Evolutionary conservation across 78 protist species (phyloP).

Genomic region (Cyanophora paradoxa): DNA sequence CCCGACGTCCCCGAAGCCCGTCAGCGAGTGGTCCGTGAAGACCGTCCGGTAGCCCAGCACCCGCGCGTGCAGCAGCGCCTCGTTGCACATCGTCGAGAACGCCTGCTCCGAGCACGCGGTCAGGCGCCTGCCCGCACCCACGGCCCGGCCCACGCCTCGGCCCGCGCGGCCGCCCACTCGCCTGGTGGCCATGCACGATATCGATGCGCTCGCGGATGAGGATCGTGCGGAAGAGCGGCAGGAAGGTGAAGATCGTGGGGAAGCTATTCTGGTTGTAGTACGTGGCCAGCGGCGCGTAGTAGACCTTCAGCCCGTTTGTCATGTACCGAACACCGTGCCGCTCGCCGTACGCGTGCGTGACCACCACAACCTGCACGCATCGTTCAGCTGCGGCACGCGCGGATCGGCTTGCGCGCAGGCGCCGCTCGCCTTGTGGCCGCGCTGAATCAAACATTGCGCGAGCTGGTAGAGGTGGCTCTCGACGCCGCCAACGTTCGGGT

Average conservation of each 20-base stretch:
- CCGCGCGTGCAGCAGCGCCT: conserved; percentile 76
- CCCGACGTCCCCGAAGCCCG: conserved; percentile 83
- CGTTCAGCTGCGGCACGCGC: background rate
- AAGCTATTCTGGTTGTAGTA: conserved; percentile 39
- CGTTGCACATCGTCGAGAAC: conserved; percentile 83
- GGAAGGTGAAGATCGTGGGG: conserved; percentile 66
- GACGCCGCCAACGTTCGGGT: conserved; percentile 90
- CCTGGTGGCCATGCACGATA: conserved; percentile 94
- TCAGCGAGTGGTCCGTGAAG: conserved; percentile 96
- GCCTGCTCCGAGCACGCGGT: too few species aligned
- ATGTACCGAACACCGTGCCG: conserved; percentile 82
- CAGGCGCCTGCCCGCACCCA: too few species aligned
- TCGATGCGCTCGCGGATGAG: conserved; percentile 74
- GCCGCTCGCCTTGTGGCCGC: conserved; percentile 54
- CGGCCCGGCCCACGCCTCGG: too few species aligned
- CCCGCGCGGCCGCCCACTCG: too few species aligned
- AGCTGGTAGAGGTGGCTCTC: conserved; percentile 80
- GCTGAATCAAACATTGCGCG: conserved; percentile 65
- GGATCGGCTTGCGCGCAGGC: background rate
- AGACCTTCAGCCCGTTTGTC: conserved; percentile 84
- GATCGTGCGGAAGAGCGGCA: conserved; percentile 75
- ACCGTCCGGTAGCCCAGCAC: conserved; percentile 20
- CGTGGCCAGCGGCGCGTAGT: conserved; percentile 68
- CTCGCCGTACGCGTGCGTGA: conserved; percentile 79
- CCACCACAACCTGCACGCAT: conserved; percentile 52